phyloP scores from a whole-genome alignment of 768 basidiomycete genomes.

The Leccinum truebloodii region DNA sequence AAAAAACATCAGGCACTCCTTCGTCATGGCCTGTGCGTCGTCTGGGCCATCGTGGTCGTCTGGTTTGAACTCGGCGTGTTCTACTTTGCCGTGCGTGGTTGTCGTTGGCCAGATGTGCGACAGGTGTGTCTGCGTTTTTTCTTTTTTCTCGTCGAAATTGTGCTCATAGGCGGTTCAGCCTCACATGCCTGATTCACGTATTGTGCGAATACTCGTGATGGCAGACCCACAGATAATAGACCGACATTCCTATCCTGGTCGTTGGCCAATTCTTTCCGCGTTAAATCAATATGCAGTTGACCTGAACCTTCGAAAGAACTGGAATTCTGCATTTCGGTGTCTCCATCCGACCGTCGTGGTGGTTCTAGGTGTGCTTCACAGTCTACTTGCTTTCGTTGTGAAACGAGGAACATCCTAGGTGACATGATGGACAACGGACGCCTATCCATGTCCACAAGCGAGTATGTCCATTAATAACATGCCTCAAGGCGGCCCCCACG shows the following conservation, averaged over 20 bases:
- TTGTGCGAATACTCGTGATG: slow-evolving; percentile 57
- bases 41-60: slow-evolving; percentile 64
- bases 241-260: slow-evolving; percentile 67
- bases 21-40: slow-evolving; percentile 43
- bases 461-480: slow-evolving; percentile 52
- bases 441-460: slow-evolving; percentile 55
- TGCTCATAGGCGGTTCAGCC: slow-evolving; percentile 12
- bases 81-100: slow-evolving; percentile 43
- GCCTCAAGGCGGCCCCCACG: background rate
- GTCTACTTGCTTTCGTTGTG: background rate
- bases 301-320: slow-evolving; percentile 82
- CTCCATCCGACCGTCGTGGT: slow-evolving; percentile 71
- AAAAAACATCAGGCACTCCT: slow-evolving; percentile 5
- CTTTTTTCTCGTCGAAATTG: background rate
- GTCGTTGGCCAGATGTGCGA: slow-evolving; percentile 60
- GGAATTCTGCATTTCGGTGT: slow-evolving; percentile 59
- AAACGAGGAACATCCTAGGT: slow-evolving; percentile 15
- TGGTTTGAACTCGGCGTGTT: slow-evolving; percentile 75
- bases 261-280: slow-evolving; percentile 52
- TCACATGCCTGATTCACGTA: slow-evolving; percentile 21
- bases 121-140: slow-evolving; percentile 28
- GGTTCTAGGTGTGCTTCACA: slow-evolving; percentile 57
- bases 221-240: slow-evolving; percentile 90
- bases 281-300: slow-evolving; percentile 71
- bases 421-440: slow-evolving; percentile 93